A percentile compares a stretch with the other conserved stretches of the same genome.
Conservation (phyloP, 2,329 filamentous ascomycete species). For the Penicillium sp. region DNA sequence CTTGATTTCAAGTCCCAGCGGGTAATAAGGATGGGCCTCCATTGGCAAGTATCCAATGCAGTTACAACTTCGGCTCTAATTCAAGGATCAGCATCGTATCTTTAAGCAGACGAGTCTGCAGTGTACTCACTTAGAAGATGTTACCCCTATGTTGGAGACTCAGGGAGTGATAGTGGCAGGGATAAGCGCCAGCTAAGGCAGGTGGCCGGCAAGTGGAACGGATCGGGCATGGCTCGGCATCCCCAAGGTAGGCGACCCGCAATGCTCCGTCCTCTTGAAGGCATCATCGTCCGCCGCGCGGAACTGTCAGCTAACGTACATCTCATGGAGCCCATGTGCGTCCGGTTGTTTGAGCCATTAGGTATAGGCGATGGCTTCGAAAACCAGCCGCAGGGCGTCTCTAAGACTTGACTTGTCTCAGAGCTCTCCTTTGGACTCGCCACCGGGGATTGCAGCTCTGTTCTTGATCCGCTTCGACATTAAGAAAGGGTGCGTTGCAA, state of each 20-base stretch:
- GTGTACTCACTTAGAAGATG: too few species aligned
- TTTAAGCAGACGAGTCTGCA: too few species aligned
- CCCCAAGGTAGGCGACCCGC: neutral
- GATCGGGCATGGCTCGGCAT: constrained; percentile 2
- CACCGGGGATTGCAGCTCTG: constrained; percentile 63
- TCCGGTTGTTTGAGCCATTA: constrained; percentile 10
- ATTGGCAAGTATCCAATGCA: neutral
- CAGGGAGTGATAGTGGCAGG: too few species aligned
- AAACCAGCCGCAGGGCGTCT: constrained; percentile 27
- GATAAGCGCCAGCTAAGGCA: too few species aligned
- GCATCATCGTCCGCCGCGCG: neutral
- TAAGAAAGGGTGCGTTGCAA: constrained; percentile 69
- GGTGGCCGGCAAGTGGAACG: neutral
- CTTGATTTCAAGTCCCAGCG: constrained; percentile 58
- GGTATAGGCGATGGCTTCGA: constrained; percentile 25
- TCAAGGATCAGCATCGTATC: too few species aligned
- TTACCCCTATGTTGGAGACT: too few species aligned
- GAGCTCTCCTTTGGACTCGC: constrained; percentile 30
- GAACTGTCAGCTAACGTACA: neutral
- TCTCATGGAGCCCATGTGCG: constrained; percentile 24
- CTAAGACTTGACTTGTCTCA: constrained; percentile 33
- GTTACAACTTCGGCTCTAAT: too few species aligned
- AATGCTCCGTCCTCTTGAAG: neutral
- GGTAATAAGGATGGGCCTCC: constrained; percentile 66
- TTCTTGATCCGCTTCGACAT: constrained; percentile 92